Evolutionary conservation across 2,329 filamentous ascomycete genomes (phyloP), one percentile per base, ranked within the genome.

Genomic region (Diaporthe sp.): DNA sequence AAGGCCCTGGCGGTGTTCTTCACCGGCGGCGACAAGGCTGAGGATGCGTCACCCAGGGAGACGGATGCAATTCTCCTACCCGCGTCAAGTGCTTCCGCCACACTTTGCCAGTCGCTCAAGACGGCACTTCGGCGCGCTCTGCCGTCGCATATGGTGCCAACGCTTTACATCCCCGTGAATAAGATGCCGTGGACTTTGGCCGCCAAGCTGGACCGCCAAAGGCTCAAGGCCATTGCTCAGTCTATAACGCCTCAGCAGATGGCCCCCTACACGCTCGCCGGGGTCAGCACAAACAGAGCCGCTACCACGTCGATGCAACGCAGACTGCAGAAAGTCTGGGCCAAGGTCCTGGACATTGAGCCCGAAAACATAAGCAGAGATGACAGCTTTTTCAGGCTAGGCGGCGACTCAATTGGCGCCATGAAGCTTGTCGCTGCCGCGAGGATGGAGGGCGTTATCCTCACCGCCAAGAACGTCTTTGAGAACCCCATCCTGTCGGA

Each of bases 1-100:
- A 55, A 84, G 3, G 83, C 85, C 30, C 84, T 83, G 55, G 84
- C 88, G 4, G 86, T 84, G 0, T 85, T 86, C 37, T 27, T 71
- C 19, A 61, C 58, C 35, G 27, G n/a, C 9, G 8, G n/a, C 19
- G 39, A 6, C 17, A n/a, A 50, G 17, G 9, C 9, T 7, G 37
- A 19, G 87, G 8, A 42, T 61, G 1, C 56, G 2, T 7, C 35
- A 19, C 6, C 56, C 35, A 15, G 15, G 35, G 61, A 50, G 1
- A 50, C 10, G 3, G 27, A 32, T 25, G 15, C 27, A 47, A 12
- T 32, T n/a, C 25, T 66, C 12, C 19, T 66, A 5, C 61, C 42
- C 30, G 8, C 12, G 61, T 51, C 39, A 10, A 47, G 42, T 32
- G 27, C 42, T 37, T 47, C 42, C 19, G 42, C 19, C 42, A n/a